These are phyloP conservation scores for Cicer cuneatum DNA, from an alignment of 306 rosid species.

Conservation along the genomic window DNA sequence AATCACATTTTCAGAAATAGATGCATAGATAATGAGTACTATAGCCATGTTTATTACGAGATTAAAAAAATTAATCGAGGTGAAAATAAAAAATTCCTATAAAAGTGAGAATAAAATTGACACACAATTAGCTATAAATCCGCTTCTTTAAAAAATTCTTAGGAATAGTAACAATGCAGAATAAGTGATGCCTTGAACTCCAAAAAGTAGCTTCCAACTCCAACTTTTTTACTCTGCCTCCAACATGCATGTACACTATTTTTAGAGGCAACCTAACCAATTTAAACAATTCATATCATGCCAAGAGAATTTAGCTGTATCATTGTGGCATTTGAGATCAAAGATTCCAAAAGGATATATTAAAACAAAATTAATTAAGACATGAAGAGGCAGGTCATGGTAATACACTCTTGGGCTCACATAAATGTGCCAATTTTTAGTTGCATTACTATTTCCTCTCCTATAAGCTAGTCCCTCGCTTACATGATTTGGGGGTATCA, in stretches of 20 bases:
- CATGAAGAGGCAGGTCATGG: conserved; percentile 14
- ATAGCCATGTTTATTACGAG: too few relatives aligned
- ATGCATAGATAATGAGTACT: too few relatives aligned
- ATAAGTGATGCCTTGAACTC: neutral
- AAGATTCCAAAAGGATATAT: conserved; percentile 38
- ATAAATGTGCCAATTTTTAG: conserved; percentile 47
- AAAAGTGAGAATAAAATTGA: too few relatives aligned
- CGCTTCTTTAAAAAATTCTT: too few relatives aligned
- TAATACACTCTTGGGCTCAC: conserved; percentile 37
- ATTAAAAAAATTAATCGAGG: too few relatives aligned
- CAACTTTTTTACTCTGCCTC: conserved; percentile 31
- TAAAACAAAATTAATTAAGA: conserved; percentile 6
- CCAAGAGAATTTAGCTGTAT: conserved; percentile 52
- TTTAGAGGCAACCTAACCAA: conserved; percentile 46
- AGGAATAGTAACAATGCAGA: too few relatives aligned
- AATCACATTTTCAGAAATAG: too few relatives aligned
- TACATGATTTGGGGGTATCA: conserved; percentile 29
- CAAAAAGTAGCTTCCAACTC: conserved; percentile 34
- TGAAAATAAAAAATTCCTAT: too few relatives aligned
- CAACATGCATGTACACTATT: conserved; percentile 16
- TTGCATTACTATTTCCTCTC: conserved; percentile 39
- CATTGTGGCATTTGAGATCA: conserved; percentile 47
- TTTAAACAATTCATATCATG: conserved; percentile 40
- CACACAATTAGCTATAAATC: too few relatives aligned
- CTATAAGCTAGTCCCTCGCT: conserved; percentile 34